Conservation (phyloP, 2,329 filamentous ascomycete species). For the Pestalotiopsis sp. region DNA sequence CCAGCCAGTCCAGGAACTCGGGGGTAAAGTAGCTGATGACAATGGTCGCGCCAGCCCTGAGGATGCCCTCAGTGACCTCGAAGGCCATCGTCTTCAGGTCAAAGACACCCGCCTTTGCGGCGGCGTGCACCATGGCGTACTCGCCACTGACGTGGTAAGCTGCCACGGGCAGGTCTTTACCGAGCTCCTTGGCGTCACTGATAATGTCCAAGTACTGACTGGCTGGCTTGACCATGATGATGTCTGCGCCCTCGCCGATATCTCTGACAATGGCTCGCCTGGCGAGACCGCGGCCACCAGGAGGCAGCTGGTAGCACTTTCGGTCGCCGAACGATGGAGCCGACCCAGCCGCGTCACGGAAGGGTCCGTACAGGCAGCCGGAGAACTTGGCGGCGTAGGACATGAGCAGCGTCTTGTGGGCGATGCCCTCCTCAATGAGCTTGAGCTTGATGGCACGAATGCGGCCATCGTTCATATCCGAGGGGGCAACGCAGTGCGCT, state of each 20-base stretch:
- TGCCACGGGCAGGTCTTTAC: constrained; percentile 86
- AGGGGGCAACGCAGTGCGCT: constrained; percentile 94
- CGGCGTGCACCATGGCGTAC: constrained; percentile 97
- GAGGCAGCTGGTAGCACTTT: constrained; percentile 94
- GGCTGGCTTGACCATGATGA: constrained; percentile 99
- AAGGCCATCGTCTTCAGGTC: constrained; percentile 94
- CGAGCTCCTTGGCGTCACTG: constrained; percentile 93
- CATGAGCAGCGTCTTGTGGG: constrained; percentile 92
- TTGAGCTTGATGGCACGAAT: constrained; percentile 98
- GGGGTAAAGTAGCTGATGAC: constrained; percentile 94
- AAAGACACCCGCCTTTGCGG: constrained; percentile 93
- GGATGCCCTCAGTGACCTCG: constrained; percentile 89
- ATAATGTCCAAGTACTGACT: constrained; percentile 97
- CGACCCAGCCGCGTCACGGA: constrained; percentile 94
- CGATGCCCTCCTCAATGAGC: constrained; percentile 90
- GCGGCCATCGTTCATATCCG: constrained; percentile 98
- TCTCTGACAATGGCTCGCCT: constrained; percentile 88
- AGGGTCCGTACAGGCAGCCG: constrained; percentile 93
- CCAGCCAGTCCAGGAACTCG: constrained; percentile 71
- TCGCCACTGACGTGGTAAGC: constrained; percentile 98
- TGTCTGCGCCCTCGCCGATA: constrained; percentile 90
- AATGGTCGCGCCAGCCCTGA: constrained; percentile 91
- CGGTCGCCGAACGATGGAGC: constrained; percentile 90
- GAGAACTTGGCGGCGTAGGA: constrained; percentile 98
- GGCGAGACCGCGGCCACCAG: constrained; percentile 87